A percentile compares a stretch with the other conserved stretches of the same genome.
phyloP scores from a whole-genome alignment of 148 eudicot genomes.

The Camellia japonica region DNA sequence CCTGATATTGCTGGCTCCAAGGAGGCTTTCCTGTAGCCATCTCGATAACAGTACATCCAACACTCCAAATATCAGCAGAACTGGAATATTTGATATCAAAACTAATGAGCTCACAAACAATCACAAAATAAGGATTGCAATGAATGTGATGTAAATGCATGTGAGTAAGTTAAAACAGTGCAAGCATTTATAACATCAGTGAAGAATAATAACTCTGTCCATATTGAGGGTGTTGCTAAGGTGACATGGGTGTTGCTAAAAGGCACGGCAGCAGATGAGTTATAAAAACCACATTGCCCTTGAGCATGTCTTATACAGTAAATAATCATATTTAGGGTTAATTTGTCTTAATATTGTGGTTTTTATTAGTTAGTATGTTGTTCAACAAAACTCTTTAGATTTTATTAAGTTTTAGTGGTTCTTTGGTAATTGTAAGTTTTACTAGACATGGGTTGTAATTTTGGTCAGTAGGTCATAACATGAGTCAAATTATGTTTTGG shows the following conservation, averaged over 20 bases:
- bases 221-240: neutral
- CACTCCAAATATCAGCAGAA: slow-evolving; percentile 99
- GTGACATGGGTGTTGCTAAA: neutral
- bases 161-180: neutral
- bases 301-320: neutral
- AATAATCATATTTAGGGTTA: no score
- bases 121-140: neutral
- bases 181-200: neutral
- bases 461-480: no score
- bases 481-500: no score
- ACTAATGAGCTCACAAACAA: neutral
- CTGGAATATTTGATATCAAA: slow-evolving; percentile 35
- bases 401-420: no score
- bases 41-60: slow-evolving; percentile 96
- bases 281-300: neutral
- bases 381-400: no score
- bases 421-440: no score
- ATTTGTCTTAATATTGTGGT: no score
- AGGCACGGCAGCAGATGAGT: neutral
- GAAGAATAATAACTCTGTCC: neutral
- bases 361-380: no score
- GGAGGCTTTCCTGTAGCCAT: slow-evolving; percentile 99
- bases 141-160: neutral
- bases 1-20: slow-evolving; percentile 96
- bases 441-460: no score